Evolutionary conservation across 441 rosid species (phyloP).

Genomic region (Metrosideros polymorpha): DNA sequence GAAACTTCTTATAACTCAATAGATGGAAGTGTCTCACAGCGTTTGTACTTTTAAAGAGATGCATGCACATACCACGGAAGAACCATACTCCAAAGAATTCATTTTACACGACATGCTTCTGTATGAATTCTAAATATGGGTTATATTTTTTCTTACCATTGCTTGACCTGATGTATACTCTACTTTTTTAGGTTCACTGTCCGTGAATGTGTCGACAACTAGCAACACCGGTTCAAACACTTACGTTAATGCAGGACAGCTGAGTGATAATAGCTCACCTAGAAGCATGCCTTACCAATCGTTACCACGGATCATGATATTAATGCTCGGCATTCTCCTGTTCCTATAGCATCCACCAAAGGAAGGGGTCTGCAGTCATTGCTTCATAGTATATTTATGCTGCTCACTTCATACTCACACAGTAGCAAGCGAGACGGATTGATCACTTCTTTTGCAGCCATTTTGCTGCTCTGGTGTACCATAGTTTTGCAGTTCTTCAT

Average conservation of each 20-base stretch:
- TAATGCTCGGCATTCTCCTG: conserved; percentile 10
- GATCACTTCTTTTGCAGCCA: background rate
- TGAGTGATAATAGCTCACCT: conserved; percentile 31
- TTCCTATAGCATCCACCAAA: conserved; percentile 32
- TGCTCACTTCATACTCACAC: background rate
- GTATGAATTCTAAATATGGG: background rate
- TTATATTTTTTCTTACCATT: background rate
- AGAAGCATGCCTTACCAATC: conserved; percentile 9
- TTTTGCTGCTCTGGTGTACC: background rate
- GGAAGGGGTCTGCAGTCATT: background rate
- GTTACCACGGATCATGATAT: conserved; percentile 3
- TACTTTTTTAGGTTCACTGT: conserved; percentile 41
- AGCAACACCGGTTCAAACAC: conserved; percentile 51
- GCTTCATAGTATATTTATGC: background rate
- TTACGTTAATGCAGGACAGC: conserved; percentile 59
- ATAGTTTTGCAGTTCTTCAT: background rate
- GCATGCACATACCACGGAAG: background rate
- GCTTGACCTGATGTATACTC: background rate
- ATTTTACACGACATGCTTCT: background rate
- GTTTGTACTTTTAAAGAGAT: background rate
- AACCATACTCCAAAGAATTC: background rate
- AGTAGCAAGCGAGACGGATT: background rate
- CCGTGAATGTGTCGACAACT: conserved; percentile 70
- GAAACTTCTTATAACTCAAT: background rate
- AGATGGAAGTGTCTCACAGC: background rate